A percentile compares a stretch with the other conserved stretches of the same genome.
Conservation (phyloP, 805 yeast genomes). For the Trichomonascus vanleenenianus region DNA sequence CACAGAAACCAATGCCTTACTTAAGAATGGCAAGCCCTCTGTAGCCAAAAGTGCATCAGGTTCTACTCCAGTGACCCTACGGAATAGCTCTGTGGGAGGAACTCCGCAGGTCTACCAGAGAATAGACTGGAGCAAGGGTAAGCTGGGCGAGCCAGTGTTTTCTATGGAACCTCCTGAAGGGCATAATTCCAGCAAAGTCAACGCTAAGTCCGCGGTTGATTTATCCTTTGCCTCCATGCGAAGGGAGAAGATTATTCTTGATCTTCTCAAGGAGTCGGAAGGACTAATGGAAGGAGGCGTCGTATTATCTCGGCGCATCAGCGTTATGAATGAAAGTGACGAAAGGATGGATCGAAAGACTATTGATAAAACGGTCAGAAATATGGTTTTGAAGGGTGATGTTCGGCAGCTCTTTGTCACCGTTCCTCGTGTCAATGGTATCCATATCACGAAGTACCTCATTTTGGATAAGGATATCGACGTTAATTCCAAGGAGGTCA, state of each 20-base stretch:
- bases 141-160: not conserved
- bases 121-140: not conserved
- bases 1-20: no score
- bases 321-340: constrained; percentile 27
- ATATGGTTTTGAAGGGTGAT: constrained; percentile 29
- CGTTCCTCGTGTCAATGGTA: constrained; percentile 18
- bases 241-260: constrained; percentile 38
- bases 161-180: not conserved
- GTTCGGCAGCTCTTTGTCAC: constrained; percentile 24
- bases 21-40: no score
- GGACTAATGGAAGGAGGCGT: constrained; percentile 42
- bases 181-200: not conserved
- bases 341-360: constrained; percentile 51
- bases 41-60: no score
- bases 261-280: constrained; percentile 34
- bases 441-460: constrained; percentile 19
- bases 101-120: not conserved
- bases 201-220: not conserved
- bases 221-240: constrained; percentile 38
- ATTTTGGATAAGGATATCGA: constrained; percentile 23
- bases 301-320: constrained; percentile 34
- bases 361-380: constrained; percentile 35
- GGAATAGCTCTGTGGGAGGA: constrained; percentile 1
- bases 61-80: no score
- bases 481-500: constrained; percentile 7